These are phyloP conservation scores for Piloderma croceum DNA, from an alignment of 768 basidiomycete species.

Conservation along the genomic window DNA sequence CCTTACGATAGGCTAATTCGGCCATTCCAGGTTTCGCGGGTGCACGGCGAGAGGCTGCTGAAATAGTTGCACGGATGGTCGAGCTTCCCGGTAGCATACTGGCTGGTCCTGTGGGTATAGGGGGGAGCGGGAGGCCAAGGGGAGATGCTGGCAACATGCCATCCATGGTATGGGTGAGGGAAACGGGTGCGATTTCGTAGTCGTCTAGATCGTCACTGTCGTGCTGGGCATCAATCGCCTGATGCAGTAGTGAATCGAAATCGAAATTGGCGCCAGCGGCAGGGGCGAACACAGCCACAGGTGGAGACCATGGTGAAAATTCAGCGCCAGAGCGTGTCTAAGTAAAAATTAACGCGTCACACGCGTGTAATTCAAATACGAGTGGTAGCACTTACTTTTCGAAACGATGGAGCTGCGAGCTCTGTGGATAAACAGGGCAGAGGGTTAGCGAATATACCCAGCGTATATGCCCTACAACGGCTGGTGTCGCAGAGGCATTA, in stretches of 20 bases:
- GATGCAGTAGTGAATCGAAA: background rate
- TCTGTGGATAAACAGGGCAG: too few relatives aligned
- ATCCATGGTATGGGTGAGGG: too few relatives aligned
- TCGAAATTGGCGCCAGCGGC: background rate
- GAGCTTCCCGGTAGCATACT: too few relatives aligned
- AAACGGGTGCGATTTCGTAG: background rate
- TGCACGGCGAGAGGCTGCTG: background rate
- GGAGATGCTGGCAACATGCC: too few relatives aligned
- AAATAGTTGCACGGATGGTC: background rate
- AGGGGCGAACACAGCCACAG: background rate
- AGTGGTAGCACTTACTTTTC: background rate
- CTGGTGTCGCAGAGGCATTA: too few relatives aligned
- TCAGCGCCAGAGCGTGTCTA: background rate
- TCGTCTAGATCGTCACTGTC: background rate
- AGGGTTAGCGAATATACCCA: too few relatives aligned
- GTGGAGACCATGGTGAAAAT: background rate
- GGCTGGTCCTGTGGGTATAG: background rate
- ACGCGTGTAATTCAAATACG: background rate
- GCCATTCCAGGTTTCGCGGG: background rate
- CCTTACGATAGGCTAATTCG: background rate
- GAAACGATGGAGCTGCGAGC: background rate
- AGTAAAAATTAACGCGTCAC: background rate
- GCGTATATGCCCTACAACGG: too few relatives aligned
- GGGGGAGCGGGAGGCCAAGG: background rate
- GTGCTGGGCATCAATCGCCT: background rate